phyloP scores from a whole-genome alignment of 805 yeast species.

The Ogataea nakhonphanomensis region DNA sequence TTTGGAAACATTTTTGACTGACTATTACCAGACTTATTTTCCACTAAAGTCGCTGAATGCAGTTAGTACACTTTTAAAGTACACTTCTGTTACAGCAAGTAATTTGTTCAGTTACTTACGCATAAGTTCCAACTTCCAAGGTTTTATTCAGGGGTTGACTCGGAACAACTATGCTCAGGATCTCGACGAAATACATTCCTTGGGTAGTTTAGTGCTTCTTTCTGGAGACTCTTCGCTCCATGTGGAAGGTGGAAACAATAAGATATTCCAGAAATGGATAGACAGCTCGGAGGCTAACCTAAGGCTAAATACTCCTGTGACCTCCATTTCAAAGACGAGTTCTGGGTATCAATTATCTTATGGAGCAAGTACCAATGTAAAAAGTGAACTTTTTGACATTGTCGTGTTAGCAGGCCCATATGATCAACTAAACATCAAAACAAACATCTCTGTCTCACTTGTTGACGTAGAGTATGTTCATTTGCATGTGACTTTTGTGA shows the following conservation, averaged over 20 bases:
- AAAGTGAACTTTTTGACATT: constrained; percentile 34
- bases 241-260: constrained; percentile 44
- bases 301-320: constrained; percentile 31
- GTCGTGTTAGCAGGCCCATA: constrained; percentile 45
- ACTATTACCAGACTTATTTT: constrained; percentile 32
- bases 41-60: constrained; percentile 35
- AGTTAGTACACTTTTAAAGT: constrained; percentile 19
- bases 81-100: constrained; percentile 25
- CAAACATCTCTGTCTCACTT: constrained; percentile 7
- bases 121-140: constrained; percentile 26
- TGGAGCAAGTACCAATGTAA: neutral
- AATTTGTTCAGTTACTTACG: constrained; percentile 25
- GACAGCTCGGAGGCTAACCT: constrained; percentile 34
- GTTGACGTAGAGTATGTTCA: constrained; percentile 34
- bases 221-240: constrained; percentile 35
- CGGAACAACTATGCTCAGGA: constrained; percentile 44
- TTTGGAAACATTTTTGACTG: constrained; percentile 30
- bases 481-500: constrained; percentile 38
- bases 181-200: constrained; percentile 39
- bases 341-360: constrained; percentile 6
- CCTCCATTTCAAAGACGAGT: constrained; percentile 10
- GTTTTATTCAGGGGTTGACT: constrained; percentile 38
- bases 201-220: constrained; percentile 39
- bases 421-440: constrained; percentile 28
- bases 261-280: constrained; percentile 40